Conservation (phyloP, 2,329 filamentous ascomycete species). For the Tolypocladium album region DNA sequence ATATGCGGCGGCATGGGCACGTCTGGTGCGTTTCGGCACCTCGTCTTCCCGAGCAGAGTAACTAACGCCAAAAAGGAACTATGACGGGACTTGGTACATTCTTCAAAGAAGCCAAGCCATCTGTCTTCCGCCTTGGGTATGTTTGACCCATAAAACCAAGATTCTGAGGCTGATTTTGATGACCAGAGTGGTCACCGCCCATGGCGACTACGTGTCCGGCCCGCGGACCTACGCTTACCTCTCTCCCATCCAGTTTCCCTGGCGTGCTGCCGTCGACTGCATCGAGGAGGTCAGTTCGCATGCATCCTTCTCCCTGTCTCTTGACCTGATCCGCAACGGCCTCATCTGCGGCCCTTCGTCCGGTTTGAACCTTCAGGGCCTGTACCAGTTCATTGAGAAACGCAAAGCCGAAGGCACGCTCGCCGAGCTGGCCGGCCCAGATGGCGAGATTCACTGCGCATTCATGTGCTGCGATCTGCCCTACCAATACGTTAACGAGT, state of each 20-base stretch:
- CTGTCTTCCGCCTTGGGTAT: constrained; percentile 25
- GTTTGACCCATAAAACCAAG: not conserved
- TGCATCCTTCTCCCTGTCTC: constrained; percentile 40
- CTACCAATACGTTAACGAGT: constrained; percentile 51
- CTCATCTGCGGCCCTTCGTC: constrained; percentile 51
- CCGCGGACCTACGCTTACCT: constrained; percentile 41
- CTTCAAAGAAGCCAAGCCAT: constrained; percentile 38
- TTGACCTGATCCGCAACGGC: constrained; percentile 44
- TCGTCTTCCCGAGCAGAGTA: too few relatives aligned
- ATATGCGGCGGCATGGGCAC: constrained; percentile 49
- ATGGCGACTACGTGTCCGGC: constrained; percentile 47
- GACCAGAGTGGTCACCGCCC: constrained; percentile 43
- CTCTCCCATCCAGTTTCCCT: constrained; percentile 43
- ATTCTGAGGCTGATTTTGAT: not conserved
- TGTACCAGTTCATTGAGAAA: constrained; percentile 38
- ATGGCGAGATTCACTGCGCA: constrained; percentile 39
- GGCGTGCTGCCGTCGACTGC: constrained; percentile 41
- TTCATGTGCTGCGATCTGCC: constrained; percentile 54
- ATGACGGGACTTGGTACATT: constrained; percentile 39
- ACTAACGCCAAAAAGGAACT: constrained; percentile 1
- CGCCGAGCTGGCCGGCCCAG: constrained; percentile 27
- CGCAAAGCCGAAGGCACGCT: constrained; percentile 35
- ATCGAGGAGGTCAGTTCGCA: constrained; percentile 45
- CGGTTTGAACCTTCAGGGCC: constrained; percentile 44
- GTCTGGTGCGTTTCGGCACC: constrained; percentile 34